A percentile compares a stretch with the other conserved stretches of the same genome.
Evolutionary conservation across 805 yeast species (phyloP).

Genomic region (Candida schatavii): DNA sequence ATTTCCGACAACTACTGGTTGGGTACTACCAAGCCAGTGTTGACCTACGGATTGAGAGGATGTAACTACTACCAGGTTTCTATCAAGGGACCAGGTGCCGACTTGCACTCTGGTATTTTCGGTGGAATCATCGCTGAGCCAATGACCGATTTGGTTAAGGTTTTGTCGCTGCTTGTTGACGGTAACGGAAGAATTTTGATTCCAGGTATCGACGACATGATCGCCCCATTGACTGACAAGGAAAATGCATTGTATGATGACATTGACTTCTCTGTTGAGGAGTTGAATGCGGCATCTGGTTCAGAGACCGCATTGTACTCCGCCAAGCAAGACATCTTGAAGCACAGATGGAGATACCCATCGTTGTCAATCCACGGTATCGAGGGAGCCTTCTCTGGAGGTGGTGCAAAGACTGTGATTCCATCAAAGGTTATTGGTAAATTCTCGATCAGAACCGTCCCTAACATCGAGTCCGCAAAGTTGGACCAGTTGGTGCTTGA

Average conservation of each 20-base stretch:
- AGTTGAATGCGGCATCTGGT: slow-evolving; percentile 85
- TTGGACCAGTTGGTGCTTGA: slow-evolving; percentile 75
- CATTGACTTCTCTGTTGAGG: slow-evolving; percentile 81
- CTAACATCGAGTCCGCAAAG: slow-evolving; percentile 79
- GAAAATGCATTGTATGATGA: slow-evolving; percentile 79
- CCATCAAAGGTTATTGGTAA: slow-evolving; percentile 94
- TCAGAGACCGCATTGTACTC: slow-evolving; percentile 77
- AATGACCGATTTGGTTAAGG: slow-evolving; percentile 83
- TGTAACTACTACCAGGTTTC: slow-evolving; percentile 86
- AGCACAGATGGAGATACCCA: slow-evolving; percentile 99
- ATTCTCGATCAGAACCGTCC: slow-evolving; percentile 96
- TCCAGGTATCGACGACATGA: slow-evolving; percentile 91
- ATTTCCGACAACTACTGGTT: slow-evolving; percentile 98
- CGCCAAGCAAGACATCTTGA: slow-evolving; percentile 79
- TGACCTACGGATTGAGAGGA: slow-evolving; percentile 97
- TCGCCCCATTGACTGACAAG: slow-evolving; percentile 82
- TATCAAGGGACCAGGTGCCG: slow-evolving; percentile 92
- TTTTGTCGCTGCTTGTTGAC: slow-evolving; percentile 76
- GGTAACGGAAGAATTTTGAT: slow-evolving; percentile 78
- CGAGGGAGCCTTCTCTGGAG: slow-evolving; percentile 93
- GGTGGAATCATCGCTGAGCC: slow-evolving; percentile 99
- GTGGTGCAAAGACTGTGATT: slow-evolving; percentile 97
- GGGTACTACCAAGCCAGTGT: slow-evolving; percentile 94
- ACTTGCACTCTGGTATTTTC: slow-evolving; percentile 93
- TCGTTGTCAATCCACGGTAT: slow-evolving; percentile 94